Conservation (phyloP, 2,329 filamentous ascomycete species). For the Orbilia javanica region DNA sequence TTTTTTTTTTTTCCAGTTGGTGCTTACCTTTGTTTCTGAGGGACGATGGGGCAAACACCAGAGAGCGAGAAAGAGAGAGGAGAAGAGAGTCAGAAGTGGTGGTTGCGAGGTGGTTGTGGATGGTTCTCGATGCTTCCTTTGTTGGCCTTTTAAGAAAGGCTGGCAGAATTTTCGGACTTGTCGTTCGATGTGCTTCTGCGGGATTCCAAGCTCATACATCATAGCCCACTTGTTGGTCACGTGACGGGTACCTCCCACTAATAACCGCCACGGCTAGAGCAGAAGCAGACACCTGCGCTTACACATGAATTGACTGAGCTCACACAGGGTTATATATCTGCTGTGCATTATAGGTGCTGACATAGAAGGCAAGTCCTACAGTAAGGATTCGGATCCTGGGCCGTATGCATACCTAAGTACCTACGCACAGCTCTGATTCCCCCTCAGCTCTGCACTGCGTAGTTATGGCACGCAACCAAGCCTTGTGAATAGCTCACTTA, state of each 20-base stretch:
- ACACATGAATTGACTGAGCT: slow-evolving; percentile 8
- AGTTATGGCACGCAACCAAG: no score
- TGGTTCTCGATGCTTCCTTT: slow-evolving; percentile 50
- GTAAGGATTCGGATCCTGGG: not conserved
- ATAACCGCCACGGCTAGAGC: slow-evolving; percentile 13
- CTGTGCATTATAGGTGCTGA: not conserved
- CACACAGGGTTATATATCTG: not conserved
- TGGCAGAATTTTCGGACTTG: slow-evolving; percentile 49
- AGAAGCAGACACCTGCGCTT: no score
- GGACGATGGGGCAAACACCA: not conserved
- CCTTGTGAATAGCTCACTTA: no score
- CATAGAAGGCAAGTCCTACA: not conserved
- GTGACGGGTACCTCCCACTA: not conserved
- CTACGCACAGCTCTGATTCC: no score
- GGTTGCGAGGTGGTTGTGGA: slow-evolving; percentile 31
- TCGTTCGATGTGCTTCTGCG: slow-evolving; percentile 54
- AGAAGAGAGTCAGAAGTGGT: not conserved
- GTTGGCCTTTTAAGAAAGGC: slow-evolving; percentile 32
- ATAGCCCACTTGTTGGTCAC: slow-evolving; percentile 31
- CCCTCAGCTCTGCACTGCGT: no score
- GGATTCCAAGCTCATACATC: slow-evolving; percentile 54
- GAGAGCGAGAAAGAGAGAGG: not conserved
- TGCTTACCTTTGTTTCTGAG: not conserved
- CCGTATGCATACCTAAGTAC: no score
- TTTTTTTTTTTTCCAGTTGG: not conserved